Evolutionary conservation across 345 rosid genomes (phyloP), one percentile per base, ranked within the genome.

Genomic region (Rhizophora apiculata): DNA sequence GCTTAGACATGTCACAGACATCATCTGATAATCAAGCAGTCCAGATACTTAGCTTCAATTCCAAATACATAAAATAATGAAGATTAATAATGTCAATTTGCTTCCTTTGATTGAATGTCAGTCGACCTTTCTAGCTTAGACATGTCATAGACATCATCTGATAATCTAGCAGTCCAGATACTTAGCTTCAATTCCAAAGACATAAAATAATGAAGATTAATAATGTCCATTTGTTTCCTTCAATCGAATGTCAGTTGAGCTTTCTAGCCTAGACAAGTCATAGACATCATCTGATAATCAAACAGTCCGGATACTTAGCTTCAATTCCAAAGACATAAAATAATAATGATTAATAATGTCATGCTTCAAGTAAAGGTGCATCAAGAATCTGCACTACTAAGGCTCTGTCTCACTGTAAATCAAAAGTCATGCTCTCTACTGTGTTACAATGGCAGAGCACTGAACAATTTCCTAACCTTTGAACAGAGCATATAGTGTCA

Each of bases 1-100:
- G 74, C 37, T 74, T 61, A 48, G 63, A 62, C 9, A 55, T 55
- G 48, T 58, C 79, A 72, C 63, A n/a, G 58, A 57, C 71, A 71
- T 76, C 52, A 85, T 85, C 92, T 84, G 90, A 73, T 76, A 61
- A 70, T 67, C 74, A 76, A 65, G 63, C 64, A 77, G 71, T 68
- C 52, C 61, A 61, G 5, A 70, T n/a, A 58, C 65, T 78, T 59
- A 80, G 67, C 67, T 75, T 60, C 70, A 72, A 66, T 57, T 60
- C 43, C 66, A 51, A 68, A 48, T 56, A 26, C 65, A 60, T 48
- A 58, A 62, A 51, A 63, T 27, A 66, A 76, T 59, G 67, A 70
- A 57, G 39, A 61, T 49, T 31, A 48, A 58, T 6, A 61, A 43
- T 11, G 20, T 64, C 56, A 65, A 72, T 59, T 6, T 49, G 43